Percentiles rank a stretch among this genome's conserved stretches.
Evolutionary conservation across 768 basidiomycete species (phyloP).

Genomic region (Macrolepiota fuliginosa): DNA sequence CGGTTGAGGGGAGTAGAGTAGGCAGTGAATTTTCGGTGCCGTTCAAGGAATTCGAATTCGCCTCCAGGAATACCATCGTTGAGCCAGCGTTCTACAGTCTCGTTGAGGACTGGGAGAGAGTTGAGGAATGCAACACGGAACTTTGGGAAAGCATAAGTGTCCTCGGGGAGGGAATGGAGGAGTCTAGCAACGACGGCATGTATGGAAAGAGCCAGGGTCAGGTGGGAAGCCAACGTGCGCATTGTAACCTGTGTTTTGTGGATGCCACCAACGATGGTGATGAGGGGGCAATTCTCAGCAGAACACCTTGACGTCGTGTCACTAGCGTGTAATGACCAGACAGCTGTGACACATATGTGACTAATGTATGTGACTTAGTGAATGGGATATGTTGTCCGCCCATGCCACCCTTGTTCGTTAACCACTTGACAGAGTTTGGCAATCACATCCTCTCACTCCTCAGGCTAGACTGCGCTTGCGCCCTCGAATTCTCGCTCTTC

Average conservation of each 20-base stretch:
- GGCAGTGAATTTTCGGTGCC: conserved; percentile 47
- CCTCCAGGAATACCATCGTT: conserved; percentile 70
- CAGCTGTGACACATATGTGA: conserved; percentile 1
- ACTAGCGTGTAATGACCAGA: not conserved
- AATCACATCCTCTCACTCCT: not conserved
- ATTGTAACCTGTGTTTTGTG: conserved; percentile 21
- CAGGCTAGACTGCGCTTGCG: conserved; percentile 9
- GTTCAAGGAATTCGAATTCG: conserved; percentile 73
- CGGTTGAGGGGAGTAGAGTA: conserved; percentile 37
- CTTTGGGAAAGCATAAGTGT: conserved; percentile 80
- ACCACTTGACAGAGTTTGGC: conserved; percentile 7
- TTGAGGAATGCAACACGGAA: conserved; percentile 78
- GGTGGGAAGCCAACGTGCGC: conserved; percentile 24
- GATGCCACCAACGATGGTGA: conserved; percentile 8
- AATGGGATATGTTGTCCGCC: not conserved
- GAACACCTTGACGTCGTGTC: conserved; percentile 10
- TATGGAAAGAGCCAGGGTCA: conserved; percentile 26
- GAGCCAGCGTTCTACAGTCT: conserved; percentile 77
- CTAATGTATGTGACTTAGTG: not conserved
- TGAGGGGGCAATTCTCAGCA: not conserved
- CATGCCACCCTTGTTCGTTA: conserved; percentile 2
- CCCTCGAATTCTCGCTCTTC: not conserved
- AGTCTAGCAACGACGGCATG: conserved; percentile 35
- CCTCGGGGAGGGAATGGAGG: conserved; percentile 76
- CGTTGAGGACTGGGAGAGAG: conserved; percentile 66